These are phyloP conservation scores for Cerrena zonata DNA, from an alignment of 1,284 basidiomycete genomes.

Conservation along the genomic window DNA sequence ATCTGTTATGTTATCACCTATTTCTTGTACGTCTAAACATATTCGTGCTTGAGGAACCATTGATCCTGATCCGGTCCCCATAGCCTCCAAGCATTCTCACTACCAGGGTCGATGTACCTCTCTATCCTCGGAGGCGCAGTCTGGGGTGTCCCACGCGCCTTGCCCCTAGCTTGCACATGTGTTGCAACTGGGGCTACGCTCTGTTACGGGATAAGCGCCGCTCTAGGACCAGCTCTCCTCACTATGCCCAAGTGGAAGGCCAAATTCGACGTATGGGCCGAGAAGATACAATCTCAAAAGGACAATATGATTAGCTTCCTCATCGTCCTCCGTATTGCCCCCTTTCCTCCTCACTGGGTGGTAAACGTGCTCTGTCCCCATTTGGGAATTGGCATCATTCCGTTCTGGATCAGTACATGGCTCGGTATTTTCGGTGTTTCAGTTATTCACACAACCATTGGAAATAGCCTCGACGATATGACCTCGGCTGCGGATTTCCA, in stretches of 20 bases:
- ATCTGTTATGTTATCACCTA: slow-evolving; percentile 84
- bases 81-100: slow-evolving; percentile 91
- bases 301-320: slow-evolving; percentile 84
- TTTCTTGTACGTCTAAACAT: slow-evolving; percentile 66
- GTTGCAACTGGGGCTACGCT: slow-evolving; percentile 87
- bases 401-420: slow-evolving; percentile 89
- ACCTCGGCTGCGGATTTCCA: slow-evolving; percentile 88
- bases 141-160: slow-evolving; percentile 86
- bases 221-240: slow-evolving; percentile 84
- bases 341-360: slow-evolving; percentile 94
- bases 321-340: slow-evolving; percentile 88
- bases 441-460: slow-evolving; percentile 94
- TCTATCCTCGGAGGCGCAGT: slow-evolving; percentile 94
- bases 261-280: slow-evolving; percentile 76
- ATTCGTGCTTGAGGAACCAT: neutral
- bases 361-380: slow-evolving; percentile 93
- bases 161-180: slow-evolving; percentile 87
- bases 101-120: slow-evolving; percentile 97
- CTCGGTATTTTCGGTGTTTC: slow-evolving; percentile 87
- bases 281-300: slow-evolving; percentile 64
- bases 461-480: slow-evolving; percentile 91
- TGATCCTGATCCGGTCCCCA: slow-evolving; percentile 10
- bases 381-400: slow-evolving; percentile 76
- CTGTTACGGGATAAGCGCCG: slow-evolving; percentile 88
- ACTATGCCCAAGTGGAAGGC: slow-evolving; percentile 80